Base-by-base conservation (phyloP, 1,284 basidiomycete species). In the Cryptococcus maquisensis region DNA sequence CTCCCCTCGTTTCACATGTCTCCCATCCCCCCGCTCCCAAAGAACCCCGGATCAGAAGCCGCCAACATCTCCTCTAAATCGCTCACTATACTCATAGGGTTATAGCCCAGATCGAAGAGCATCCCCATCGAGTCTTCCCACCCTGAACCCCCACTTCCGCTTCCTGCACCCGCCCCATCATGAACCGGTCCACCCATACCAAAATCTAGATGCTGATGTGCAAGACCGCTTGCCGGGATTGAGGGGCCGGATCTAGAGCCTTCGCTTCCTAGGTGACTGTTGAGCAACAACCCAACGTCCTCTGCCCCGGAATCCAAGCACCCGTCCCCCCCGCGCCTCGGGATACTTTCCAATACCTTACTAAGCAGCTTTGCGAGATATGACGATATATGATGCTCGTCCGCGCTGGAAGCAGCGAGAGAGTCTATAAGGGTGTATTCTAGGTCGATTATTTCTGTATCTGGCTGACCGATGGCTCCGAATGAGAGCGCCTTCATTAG, bases 51-150 rank as follows among this genome's bases (percentile, higher is more conserved):
- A 20, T 51, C 32, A 12, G 43, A 32, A 2, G 42, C 51, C 28
- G 55, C 55, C 36, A 54, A 28, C 52, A 54, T 54, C 24, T 57
- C 46, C 47, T 57, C 55, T 21, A 57, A 53, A 42, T 57, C 55
- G 3, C 44, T 47, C 8, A 57, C 51, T 23, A 57, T 50, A 12
- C 40, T 44, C 36, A 47, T 52, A 10, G 55, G 55, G 42, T 57
- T 51, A 37, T 57, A 57, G 13, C 55, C 55, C 20, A 57, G 50
- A 9, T 51, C 55, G 3, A 45, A 45, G 28, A 32, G 28, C 28
- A 32, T 32, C 7, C n/a, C 44, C 40, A 23, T 20, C 40, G 15
- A 18, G 1, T 18, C 40, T 23, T 23, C 40, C 18, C 40, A 18
- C n/a, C 23, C 40, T 12, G 10, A 16, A 42, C 40, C 40, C 40